Evolutionary conservation across 257 asterid genomes (phyloP).

Genomic region (Jacaranda mimosifolia): DNA sequence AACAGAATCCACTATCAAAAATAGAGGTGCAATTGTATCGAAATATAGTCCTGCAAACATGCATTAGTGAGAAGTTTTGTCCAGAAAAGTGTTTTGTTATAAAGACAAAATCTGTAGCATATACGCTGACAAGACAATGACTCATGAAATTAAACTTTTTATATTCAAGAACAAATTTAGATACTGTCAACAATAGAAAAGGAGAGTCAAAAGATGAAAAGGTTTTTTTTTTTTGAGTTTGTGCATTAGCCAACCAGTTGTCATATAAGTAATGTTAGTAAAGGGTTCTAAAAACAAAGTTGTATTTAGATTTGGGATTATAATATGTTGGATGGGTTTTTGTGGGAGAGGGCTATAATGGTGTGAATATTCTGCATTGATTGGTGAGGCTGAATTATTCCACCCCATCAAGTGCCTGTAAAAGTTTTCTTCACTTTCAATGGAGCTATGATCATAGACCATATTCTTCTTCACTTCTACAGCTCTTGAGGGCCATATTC

Average conservation of each 20-base stretch:
- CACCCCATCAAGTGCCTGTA: conserved; percentile 32
- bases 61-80: too few species aligned
- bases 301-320: neutral
- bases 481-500: conserved; percentile 5
- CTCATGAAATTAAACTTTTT: too few species aligned
- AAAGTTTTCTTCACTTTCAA: conserved; percentile 35
- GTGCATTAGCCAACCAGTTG: conserved; percentile 37
- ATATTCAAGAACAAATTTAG: too few species aligned
- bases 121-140: too few species aligned
- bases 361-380: conserved; percentile 42
- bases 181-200: neutral
- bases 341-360: neutral
- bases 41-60: too few species aligned
- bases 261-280: neutral
- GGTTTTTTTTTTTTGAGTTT: conserved; percentile 12
- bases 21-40: too few species aligned
- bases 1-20: too few species aligned
- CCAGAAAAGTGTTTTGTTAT: too few species aligned
- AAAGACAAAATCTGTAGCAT: too few species aligned
- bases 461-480: conserved; percentile 8
- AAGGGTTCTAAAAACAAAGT: conserved; percentile 1
- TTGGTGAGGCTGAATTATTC: conserved; percentile 42
- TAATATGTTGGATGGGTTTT: conserved; percentile 9
- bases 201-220: conserved; percentile 13
- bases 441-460: conserved; percentile 10